Evolutionary conservation across 208 protist genomes (phyloP).

Genomic region (Leishmania arabica): DNA sequence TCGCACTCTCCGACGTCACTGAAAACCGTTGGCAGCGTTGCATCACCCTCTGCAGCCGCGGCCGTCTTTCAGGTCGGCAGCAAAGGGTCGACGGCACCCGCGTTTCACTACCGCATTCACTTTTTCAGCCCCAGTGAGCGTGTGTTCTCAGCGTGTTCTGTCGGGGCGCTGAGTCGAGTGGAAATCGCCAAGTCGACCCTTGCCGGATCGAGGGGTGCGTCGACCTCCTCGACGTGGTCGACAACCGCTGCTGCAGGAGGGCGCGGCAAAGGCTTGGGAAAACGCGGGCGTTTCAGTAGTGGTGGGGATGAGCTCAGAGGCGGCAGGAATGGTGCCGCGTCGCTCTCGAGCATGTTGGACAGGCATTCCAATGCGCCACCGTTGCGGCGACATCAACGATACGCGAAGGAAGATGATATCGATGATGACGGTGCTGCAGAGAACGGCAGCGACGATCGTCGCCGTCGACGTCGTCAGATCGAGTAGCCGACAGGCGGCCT

Average conservation of each 20-base stretch:
- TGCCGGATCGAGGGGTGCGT: constrained; percentile 10
- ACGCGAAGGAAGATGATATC: constrained; percentile 1
- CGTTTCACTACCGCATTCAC: constrained; percentile 66
- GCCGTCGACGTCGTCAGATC: constrained; percentile 9
- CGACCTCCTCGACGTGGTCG: constrained; percentile 8
- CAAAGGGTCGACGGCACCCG: constrained; percentile 29
- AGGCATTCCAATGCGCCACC: constrained; percentile 16
- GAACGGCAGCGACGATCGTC: constrained; percentile 2
- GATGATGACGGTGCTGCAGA: constrained; percentile 1
- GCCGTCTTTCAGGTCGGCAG: constrained; percentile 23
- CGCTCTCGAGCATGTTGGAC: constrained; percentile 12
- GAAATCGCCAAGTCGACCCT: constrained; percentile 52
- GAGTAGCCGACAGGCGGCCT: background rate
- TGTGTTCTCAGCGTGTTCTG: constrained; percentile 76
- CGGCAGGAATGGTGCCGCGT: background rate
- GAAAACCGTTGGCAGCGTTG: background rate
- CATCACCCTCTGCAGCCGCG: background rate
- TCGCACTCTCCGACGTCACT: background rate
- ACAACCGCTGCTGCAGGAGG: constrained; percentile 4
- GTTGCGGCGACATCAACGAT: constrained; percentile 12
- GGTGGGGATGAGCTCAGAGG: background rate
- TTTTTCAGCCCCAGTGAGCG: constrained; percentile 74
- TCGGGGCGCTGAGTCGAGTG: constrained; percentile 68
- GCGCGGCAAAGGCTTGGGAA: constrained; percentile 10
- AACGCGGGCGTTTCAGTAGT: constrained; percentile 5